Base-by-base conservation (phyloP, 352 stramenopile genomes). In the Pythium aquatile region DNA sequence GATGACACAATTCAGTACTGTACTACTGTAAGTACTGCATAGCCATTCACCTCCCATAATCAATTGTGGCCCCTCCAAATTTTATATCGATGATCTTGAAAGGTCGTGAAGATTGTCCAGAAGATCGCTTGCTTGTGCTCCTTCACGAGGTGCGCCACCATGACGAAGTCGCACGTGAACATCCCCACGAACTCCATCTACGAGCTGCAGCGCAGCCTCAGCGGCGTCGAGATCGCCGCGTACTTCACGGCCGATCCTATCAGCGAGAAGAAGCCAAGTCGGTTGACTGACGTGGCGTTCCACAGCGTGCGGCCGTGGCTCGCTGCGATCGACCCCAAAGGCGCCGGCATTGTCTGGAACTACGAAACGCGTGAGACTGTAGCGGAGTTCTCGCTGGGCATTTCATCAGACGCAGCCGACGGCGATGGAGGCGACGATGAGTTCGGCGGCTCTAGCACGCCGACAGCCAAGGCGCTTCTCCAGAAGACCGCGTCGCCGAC, bases 241-340 rank as follows among this genome's bases (percentile, higher is more conserved):
- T 74, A 78, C n/a, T 63, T 91, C 44, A 48, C 63, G 42, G 67
- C 78, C 5, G 82, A 88, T 3, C 75, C 76, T 14, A 65, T 88
- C 49, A 80, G 71, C 65, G 82, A 88, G n/a, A 93, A 94, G 69
- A 87, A 87, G 48, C 70, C 76, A 26, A 90, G 79, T 56, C 81
- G 81, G 20, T 73, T 90, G 17, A 80, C 77, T n/a, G 81, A 90
- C 30, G 74, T 77, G 5, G 65, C 76, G 17, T 89, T 90, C 54
- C 83, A 94, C 55, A 70, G 79, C 7, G 65, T 86, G 26, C 81
- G 81, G 8, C 78, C 80, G 14, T 94, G 85, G 85, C 59, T 90
- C 37, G 83, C 82, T 9, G 78, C 78, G 2, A 73, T 92, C 49
- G 85, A 94, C 35, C 61, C 74, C 11, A 91, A 86, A 53, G 81